Percentiles rank a stretch among this genome's conserved stretches.
Evolutionary conservation across 768 basidiomycete species (phyloP).

Genomic region (Phanerodontia chrysosporium): DNA sequence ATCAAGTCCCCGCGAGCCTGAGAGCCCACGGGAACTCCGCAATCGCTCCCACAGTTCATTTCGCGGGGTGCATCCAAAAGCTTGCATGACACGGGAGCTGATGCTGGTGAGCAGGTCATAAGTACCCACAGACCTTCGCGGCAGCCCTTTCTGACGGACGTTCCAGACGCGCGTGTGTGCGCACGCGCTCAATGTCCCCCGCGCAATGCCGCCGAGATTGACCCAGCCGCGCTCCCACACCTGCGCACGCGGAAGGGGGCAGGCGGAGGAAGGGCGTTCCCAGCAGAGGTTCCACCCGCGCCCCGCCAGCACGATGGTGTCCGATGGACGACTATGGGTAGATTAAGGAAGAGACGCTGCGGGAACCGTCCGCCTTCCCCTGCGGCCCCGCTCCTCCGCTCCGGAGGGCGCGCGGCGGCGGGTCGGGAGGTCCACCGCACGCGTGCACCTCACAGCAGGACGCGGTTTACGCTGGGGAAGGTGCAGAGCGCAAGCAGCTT

Average conservation of each 20-base stretch:
- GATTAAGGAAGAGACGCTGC: not conserved
- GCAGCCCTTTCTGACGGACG: not conserved
- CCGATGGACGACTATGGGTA: conserved; percentile 6
- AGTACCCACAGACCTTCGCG: not conserved
- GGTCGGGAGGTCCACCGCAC: not conserved
- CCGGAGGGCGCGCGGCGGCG: not conserved
- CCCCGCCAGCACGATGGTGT: conserved; percentile 3
- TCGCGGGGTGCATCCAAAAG: too few species aligned
- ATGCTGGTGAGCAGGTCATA: too few species aligned
- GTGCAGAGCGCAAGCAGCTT: too few species aligned
- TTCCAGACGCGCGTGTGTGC: not conserved
- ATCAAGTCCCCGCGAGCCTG: not conserved
- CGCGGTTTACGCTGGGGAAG: not conserved
- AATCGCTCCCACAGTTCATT: too few species aligned
- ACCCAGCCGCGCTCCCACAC: too few species aligned
- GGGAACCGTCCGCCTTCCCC: not conserved
- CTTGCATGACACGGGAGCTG: not conserved
- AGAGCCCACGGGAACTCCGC: not conserved
- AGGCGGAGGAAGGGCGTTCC: not conserved
- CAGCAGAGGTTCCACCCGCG: not conserved
- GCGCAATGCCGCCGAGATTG: not conserved
- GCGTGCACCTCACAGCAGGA: not conserved
- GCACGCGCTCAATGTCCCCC: too few species aligned
- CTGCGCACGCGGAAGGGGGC: too few species aligned
- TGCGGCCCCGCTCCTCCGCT: not conserved